Conservation (phyloP, 768 basidiomycete species). For the Phylloporus arenicola region DNA sequence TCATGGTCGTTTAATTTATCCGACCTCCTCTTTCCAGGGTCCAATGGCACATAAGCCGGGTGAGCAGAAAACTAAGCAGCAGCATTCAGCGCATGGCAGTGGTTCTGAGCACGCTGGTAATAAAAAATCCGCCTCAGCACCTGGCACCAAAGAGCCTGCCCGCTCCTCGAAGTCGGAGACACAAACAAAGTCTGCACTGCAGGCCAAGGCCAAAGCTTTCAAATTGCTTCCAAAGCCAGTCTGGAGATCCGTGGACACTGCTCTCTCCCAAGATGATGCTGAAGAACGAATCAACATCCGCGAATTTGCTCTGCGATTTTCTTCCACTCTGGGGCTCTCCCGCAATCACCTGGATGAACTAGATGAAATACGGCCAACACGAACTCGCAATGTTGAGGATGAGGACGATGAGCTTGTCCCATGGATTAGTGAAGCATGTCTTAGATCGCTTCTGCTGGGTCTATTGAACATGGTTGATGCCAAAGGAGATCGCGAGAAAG, state of each 20-base stretch:
- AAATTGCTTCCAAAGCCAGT: constrained; percentile 41
- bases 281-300: constrained; percentile 65
- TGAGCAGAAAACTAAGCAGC: constrained; percentile 16
- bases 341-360: constrained; percentile 58
- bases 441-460: constrained; percentile 58
- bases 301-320: constrained; percentile 69
- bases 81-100: constrained; percentile 1
- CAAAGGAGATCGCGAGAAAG: constrained; percentile 36
- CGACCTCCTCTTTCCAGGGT: constrained; percentile 19
- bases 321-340: constrained; percentile 42
- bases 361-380: constrained; percentile 43
- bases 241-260: constrained; percentile 49
- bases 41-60: constrained; percentile 23
- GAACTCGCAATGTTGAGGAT: constrained; percentile 33
- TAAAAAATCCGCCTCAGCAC: constrained; percentile 8
- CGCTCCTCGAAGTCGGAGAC: constrained; percentile 8
- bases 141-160: constrained; percentile 3
- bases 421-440: constrained; percentile 65
- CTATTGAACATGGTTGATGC: constrained; percentile 51
- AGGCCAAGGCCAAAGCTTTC: constrained; percentile 22
- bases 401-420: constrained; percentile 34
- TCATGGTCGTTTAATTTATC: constrained; percentile 1
- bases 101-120: constrained; percentile 2
- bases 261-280: constrained; percentile 41
- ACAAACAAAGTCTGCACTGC: constrained; percentile 13